These are phyloP conservation scores for Flagelloscypha sp. DNA, from an alignment of 768 basidiomycete species.

Conservation along the genomic window DNA sequence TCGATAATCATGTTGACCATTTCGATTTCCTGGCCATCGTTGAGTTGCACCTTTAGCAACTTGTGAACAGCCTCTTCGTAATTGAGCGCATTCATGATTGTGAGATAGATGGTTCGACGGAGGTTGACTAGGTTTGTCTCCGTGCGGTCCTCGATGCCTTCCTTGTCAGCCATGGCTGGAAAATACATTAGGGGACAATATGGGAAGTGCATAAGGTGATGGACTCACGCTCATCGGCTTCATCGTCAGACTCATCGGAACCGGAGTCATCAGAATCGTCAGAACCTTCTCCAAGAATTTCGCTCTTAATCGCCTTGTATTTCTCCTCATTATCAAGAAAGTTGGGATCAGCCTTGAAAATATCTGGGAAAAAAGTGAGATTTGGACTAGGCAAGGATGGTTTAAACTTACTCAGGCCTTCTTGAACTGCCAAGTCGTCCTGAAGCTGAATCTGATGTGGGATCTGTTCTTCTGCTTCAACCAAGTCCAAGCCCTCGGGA, in stretches of 20 bases:
- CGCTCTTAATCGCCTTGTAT: constrained; percentile 83
- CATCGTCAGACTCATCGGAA: constrained; percentile 57
- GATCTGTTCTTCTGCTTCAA: constrained; percentile 97
- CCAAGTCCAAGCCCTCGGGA: constrained; percentile 90
- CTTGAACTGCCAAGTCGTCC: constrained; percentile 90
- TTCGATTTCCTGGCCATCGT: constrained; percentile 95
- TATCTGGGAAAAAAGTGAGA: constrained; percentile 41
- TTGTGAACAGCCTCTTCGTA: constrained; percentile 99
- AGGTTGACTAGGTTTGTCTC: constrained; percentile 95
- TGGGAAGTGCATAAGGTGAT: neutral
- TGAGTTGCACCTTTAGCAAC: constrained; percentile 83
- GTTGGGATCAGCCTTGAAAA: constrained; percentile 91
- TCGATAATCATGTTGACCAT: constrained; percentile 98
- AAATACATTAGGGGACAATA: constrained; percentile 4
- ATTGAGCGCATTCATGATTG: constrained; percentile 97
- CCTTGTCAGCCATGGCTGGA: constrained; percentile 64
- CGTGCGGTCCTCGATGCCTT: constrained; percentile 90
- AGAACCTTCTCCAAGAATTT: constrained; percentile 88
- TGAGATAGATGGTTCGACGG: constrained; percentile 88
- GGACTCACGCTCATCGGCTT: constrained; percentile 40
- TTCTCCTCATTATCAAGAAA: constrained; percentile 89
- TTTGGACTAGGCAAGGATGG: neutral
- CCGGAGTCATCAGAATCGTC: constrained; percentile 62
- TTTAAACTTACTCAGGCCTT: constrained; percentile 75
- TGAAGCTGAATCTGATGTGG: constrained; percentile 90